phyloP scores from a whole-genome alignment of 192 early-diverging fungal genomes.

The Hyaloraphidium curvatum region DNA sequence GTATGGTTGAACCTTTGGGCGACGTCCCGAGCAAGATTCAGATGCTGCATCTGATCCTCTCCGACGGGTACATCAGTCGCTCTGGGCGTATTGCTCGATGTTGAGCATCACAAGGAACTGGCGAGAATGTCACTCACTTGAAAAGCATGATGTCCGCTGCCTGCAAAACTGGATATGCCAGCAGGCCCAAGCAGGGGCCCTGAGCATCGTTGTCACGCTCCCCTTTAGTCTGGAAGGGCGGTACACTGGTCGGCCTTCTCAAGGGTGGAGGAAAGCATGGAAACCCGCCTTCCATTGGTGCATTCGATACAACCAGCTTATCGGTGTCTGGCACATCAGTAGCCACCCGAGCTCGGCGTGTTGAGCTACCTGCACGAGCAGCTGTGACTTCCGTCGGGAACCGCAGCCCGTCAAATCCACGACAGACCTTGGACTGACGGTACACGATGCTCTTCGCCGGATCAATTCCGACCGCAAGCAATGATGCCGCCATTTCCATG shows the following conservation, averaged over 20 bases:
- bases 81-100: slow-evolving; percentile 1
- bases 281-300: slow-evolving; percentile 75
- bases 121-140: slow-evolving; percentile 21
- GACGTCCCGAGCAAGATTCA: slow-evolving; percentile 71
- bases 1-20: slow-evolving; percentile 54
- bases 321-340: slow-evolving; percentile 65
- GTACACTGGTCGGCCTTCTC: not conserved
- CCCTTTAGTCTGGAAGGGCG: not conserved
- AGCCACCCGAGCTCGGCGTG: slow-evolving; percentile 78
- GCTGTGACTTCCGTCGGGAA: not conserved
- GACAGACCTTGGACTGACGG: slow-evolving; percentile 55
- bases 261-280: not conserved
- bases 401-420: not conserved
- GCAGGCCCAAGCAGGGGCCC: slow-evolving; percentile 36
- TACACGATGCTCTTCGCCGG: slow-evolving; percentile 51
- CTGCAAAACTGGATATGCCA: slow-evolving; percentile 80
- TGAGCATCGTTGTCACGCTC: not conserved
- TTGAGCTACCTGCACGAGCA: not conserved
- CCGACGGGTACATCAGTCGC: slow-evolving; percentile 79
- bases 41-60: slow-evolving; percentile 80
- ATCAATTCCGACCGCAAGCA: slow-evolving; percentile 74
- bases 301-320: slow-evolving; percentile 81
- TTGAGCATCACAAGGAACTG: not conserved
- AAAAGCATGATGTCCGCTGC: slow-evolving; percentile 85
- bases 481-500: slow-evolving; percentile 46